phyloP scores from a whole-genome alignment of 2,329 filamentous ascomycete genomes.

The Botrytis hyacinthi region DNA sequence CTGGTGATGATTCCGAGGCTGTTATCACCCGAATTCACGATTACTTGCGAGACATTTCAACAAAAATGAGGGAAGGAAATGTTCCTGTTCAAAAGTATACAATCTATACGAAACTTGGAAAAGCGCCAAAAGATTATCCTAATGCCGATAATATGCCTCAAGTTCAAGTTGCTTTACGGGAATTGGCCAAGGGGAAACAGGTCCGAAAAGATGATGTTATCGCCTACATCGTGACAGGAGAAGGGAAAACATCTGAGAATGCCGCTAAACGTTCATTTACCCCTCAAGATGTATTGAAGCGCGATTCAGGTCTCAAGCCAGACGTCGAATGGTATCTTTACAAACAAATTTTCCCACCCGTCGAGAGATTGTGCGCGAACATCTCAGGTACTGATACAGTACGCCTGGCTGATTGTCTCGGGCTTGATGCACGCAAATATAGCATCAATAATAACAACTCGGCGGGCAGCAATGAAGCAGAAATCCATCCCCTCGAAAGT shows the following conservation, averaged over 20 bases:
- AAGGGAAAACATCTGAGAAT: conserved; percentile 61
- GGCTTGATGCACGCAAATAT: conserved; percentile 87
- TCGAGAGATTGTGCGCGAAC: conserved; percentile 95
- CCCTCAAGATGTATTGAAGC: conserved; percentile 78
- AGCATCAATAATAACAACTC: conserved; percentile 61
- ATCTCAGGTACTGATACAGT: conserved; percentile 90
- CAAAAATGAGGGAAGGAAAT: conserved; percentile 78
- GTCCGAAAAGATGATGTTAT: conserved; percentile 95
- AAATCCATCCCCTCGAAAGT: conserved; percentile 88
- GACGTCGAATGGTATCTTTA: conserved; percentile 98
- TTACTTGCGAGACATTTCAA: conserved; percentile 79
- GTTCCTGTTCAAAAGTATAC: conserved; percentile 86
- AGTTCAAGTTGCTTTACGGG: conserved; percentile 89
- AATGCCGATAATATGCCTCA: conserved; percentile 95
- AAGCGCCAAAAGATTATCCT: conserved; percentile 88
- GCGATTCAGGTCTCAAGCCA: conserved; percentile 71
- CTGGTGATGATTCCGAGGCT: conserved; percentile 85
- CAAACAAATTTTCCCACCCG: conserved; percentile 97
- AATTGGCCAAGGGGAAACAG: conserved; percentile 80
- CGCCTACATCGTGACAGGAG: conserved; percentile 86
- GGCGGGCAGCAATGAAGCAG: conserved; percentile 55
- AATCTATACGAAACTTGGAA: conserved; percentile 96
- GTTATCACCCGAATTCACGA: conserved; percentile 90
- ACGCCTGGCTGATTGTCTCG: conserved; percentile 87
- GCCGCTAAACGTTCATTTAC: conserved; percentile 88